These are phyloP conservation scores for Fraxinus dipetala DNA, from an alignment of 305 asterid species.

Conservation along the genomic window DNA sequence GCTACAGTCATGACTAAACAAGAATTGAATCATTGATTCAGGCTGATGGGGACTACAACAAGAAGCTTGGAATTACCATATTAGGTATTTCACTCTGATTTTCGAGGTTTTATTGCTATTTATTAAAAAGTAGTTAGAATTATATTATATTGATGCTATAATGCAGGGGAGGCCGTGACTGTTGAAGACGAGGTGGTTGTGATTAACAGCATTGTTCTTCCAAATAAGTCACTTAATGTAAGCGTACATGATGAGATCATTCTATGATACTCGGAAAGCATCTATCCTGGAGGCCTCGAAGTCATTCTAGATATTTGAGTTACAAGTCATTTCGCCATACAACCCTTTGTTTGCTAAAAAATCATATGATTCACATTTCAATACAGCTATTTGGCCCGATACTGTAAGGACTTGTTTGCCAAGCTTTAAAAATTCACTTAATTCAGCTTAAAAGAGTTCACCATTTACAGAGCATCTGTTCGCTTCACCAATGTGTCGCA, in stretches of 20 bases:
- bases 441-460: background rate
- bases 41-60: conserved; percentile 73
- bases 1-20: conserved; percentile 6
- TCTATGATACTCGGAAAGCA: conserved; percentile 33
- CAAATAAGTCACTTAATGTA: conserved; percentile 62
- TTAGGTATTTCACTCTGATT: conserved; percentile 46
- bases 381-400: background rate
- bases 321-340: background rate
- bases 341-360: background rate
- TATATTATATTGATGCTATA: background rate
- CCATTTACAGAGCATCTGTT: background rate
- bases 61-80: conserved; percentile 67
- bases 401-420: background rate
- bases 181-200: conserved; percentile 79
- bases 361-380: background rate
- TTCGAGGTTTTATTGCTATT: background rate
- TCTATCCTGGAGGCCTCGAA: background rate
- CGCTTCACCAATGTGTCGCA: background rate
- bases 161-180: conserved; percentile 69
- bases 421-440: background rate
- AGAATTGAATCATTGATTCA: conserved; percentile 26
- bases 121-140: background rate
- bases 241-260: conserved; percentile 81
- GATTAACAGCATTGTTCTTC: conserved; percentile 71
- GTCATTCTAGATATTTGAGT: background rate